phyloP scores from a whole-genome alignment of 2,329 filamentous ascomycete genomes.

The Aspergillus thermomutatus region DNA sequence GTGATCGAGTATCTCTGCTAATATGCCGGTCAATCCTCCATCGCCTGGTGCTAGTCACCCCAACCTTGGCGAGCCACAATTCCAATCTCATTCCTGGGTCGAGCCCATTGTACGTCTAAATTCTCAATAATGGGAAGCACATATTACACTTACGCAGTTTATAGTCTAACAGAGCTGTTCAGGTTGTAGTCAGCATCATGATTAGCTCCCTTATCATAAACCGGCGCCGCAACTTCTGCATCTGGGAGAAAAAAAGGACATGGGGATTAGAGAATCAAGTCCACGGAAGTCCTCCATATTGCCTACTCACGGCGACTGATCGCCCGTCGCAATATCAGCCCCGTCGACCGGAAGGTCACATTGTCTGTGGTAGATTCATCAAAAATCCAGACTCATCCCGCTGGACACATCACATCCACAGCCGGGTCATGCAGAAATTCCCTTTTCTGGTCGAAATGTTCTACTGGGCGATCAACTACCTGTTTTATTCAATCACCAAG shows the following conservation, averaged over 20 bases:
- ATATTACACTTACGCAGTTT: no score
- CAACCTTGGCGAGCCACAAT: constrained; percentile 34
- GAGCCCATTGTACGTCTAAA: constrained; percentile 31
- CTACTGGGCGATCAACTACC: constrained; percentile 66
- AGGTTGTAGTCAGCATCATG: constrained; percentile 51
- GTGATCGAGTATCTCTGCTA: no score
- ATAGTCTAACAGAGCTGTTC: not conserved
- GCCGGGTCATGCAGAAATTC: constrained; percentile 62
- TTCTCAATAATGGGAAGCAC: no score
- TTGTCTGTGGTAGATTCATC: constrained; percentile 47
- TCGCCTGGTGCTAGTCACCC: no score
- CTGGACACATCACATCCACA: constrained; percentile 60
- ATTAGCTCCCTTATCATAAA: constrained; percentile 49
- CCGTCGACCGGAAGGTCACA: no score
- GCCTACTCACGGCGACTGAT: no score
- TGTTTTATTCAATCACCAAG: constrained; percentile 61
- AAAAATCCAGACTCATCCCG: constrained; percentile 58
- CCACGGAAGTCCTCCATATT: constrained; percentile 2
- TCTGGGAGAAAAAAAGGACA: constrained; percentile 24
- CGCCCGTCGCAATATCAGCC: no score
- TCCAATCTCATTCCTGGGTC: constrained; percentile 34
- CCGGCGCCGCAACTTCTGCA: constrained; percentile 43
- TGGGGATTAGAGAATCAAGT: constrained; percentile 1
- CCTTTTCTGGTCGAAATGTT: constrained; percentile 72
- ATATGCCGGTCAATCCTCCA: no score